phyloP scores from a whole-genome alignment of 169 alveolate species.

The Hammondia hammondi region DNA sequence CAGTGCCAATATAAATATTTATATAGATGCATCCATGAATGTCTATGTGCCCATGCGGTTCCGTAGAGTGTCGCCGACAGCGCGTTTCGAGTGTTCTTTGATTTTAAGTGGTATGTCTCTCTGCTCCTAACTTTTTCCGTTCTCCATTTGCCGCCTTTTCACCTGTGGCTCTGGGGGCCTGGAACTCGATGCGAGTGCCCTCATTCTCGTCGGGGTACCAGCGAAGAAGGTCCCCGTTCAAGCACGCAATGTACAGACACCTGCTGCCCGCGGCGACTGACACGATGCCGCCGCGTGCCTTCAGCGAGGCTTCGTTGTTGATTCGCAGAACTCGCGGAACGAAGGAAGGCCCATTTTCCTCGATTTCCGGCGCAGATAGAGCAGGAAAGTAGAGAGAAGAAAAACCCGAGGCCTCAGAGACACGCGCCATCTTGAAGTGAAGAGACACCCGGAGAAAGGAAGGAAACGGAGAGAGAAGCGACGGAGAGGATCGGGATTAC shows the following conservation, averaged over 20 bases:
- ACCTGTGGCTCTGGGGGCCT: slow-evolving; percentile 13
- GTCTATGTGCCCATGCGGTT: too few species aligned
- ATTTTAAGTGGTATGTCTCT: not conserved
- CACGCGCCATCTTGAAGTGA: not conserved
- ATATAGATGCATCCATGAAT: too few species aligned
- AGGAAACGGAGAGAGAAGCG: not conserved
- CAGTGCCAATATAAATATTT: too few species aligned
- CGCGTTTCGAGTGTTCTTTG: too few species aligned
- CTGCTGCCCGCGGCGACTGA: slow-evolving; percentile 52
- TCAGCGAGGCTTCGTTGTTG: slow-evolving; percentile 16
- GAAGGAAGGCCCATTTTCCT: slow-evolving; percentile 55
- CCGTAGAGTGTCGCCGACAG: too few species aligned
- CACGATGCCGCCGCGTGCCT: slow-evolving; percentile 44
- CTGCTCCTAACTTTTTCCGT: not conserved
- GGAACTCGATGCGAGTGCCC: slow-evolving; percentile 28
- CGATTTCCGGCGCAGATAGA: not conserved
- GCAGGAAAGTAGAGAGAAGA: not conserved
- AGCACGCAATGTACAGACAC: slow-evolving; percentile 56
- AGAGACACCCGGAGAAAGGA: not conserved
- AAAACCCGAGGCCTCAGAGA: not conserved
- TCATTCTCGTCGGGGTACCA: slow-evolving; percentile 56
- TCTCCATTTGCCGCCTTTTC: too few species aligned
- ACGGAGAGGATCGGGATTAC: not conserved
- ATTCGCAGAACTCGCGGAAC: slow-evolving; percentile 35
- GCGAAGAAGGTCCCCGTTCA: slow-evolving; percentile 57